Evolutionary conservation across 805 yeast genomes (phyloP).

Genomic region (Myxozyma geophila): DNA sequence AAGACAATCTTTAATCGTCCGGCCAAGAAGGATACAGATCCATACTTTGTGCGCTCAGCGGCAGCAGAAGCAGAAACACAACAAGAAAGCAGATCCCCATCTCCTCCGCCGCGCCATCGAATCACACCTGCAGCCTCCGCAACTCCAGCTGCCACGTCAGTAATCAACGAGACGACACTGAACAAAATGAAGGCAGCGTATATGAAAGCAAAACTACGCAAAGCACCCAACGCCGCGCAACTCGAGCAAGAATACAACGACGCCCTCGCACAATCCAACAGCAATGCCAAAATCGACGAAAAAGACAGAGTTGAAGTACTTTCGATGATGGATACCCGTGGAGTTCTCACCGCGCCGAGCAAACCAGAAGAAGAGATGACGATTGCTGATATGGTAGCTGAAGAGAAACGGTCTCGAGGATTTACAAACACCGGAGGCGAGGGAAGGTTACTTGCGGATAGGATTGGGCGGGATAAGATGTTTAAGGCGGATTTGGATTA

Average conservation of each 20-base stretch:
- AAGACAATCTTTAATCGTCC: conserved; percentile 21
- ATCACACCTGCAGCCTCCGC: background rate
- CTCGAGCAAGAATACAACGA: conserved; percentile 41
- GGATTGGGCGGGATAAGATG: conserved; percentile 48
- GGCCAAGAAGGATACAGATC: conserved; percentile 16
- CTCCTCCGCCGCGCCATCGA: conserved; percentile 8
- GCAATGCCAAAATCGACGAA: background rate
- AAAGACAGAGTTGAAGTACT: conserved; percentile 26
- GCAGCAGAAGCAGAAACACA: conserved; percentile 7
- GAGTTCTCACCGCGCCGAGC: conserved; percentile 14
- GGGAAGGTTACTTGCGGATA: conserved; percentile 43
- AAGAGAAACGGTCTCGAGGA: conserved; percentile 42
- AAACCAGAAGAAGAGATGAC: conserved; percentile 47
- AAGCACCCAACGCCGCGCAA: conserved; percentile 38
- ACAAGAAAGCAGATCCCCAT: background rate
- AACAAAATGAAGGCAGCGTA: conserved; percentile 46
- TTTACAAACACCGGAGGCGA: conserved; percentile 22
- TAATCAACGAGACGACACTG: conserved; percentile 36
- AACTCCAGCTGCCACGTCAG: background rate
- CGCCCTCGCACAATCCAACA: conserved; percentile 3
- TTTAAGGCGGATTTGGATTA: conserved; percentile 51
- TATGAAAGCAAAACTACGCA: conserved; percentile 46
- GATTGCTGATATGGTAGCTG: conserved; percentile 46
- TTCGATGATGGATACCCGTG: conserved; percentile 32
- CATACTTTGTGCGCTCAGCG: conserved; percentile 22